These are phyloP conservation scores for Hysterangium stoloniferum DNA, from an alignment of 768 basidiomycete genomes.

Conservation along the genomic window DNA sequence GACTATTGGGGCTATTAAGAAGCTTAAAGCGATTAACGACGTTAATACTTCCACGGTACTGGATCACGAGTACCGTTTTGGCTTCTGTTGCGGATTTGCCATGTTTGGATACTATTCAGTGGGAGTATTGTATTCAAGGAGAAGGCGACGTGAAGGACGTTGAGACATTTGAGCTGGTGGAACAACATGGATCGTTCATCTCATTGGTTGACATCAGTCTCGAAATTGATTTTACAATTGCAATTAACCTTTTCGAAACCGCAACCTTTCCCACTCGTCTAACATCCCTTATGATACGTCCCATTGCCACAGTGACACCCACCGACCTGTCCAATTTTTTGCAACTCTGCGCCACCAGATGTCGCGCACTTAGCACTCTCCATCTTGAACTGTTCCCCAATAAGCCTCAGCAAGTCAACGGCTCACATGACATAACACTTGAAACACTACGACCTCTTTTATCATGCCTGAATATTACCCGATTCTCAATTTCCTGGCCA, in stretches of 20 bases:
- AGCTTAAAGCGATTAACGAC: slow-evolving; percentile 38
- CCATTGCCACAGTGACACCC: slow-evolving; percentile 36
- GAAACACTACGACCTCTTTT: slow-evolving; percentile 31
- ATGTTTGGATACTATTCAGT: slow-evolving; percentile 42
- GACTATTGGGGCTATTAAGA: slow-evolving; percentile 32
- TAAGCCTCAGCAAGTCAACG: slow-evolving; percentile 11
- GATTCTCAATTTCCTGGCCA: slow-evolving; percentile 26
- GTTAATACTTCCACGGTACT: slow-evolving; percentile 45
- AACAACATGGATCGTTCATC: slow-evolving; percentile 44
- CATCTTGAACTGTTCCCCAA: slow-evolving; percentile 26
- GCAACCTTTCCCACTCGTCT: slow-evolving; percentile 41
- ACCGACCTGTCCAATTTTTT: slow-evolving; percentile 36
- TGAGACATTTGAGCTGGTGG: slow-evolving; percentile 32
- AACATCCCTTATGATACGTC: slow-evolving; percentile 43
- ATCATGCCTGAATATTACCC: slow-evolving; percentile 20
- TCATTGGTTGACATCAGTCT: slow-evolving; percentile 44
- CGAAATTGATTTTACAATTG: slow-evolving; percentile 35
- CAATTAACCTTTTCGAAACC: slow-evolving; percentile 36
- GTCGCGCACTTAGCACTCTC: slow-evolving; percentile 39
- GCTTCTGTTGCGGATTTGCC: slow-evolving; percentile 37
- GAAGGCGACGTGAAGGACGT: slow-evolving; percentile 38
- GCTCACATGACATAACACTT: slow-evolving; percentile 25
- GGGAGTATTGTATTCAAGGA: slow-evolving; percentile 44
- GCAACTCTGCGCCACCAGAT: slow-evolving; percentile 36
- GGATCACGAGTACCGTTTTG: slow-evolving; percentile 39